Conservation (phyloP, 2,329 filamentous ascomycete species). For the Beauveria scarabaeidicola region DNA sequence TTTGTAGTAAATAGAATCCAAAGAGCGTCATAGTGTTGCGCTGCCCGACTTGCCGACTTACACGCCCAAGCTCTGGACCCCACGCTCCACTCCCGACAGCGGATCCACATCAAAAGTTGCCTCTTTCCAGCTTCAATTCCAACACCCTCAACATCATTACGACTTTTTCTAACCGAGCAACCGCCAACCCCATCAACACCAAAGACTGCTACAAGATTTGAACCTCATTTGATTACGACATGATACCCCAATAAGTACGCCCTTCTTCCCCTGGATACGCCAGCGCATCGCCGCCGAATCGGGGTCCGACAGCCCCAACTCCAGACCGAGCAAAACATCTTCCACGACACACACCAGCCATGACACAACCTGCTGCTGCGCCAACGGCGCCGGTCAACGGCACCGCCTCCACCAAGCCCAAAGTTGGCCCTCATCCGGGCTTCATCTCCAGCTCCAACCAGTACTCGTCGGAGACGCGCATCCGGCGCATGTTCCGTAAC, state of each 20-base stretch:
- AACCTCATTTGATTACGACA: neutral
- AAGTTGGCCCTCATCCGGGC: slow-evolving; percentile 37
- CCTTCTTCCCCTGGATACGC: neutral
- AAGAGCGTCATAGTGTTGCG: neutral
- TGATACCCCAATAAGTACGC: neutral
- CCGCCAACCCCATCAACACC: neutral
- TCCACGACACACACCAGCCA: neutral
- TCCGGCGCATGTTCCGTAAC: slow-evolving; percentile 63
- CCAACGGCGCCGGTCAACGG: slow-evolving; percentile 10
- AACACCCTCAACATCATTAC: neutral
- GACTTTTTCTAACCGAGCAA: neutral
- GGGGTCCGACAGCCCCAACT: neutral
- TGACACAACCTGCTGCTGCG: neutral
- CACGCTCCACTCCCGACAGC: neutral
- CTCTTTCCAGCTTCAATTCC: neutral
- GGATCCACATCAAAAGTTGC: neutral
- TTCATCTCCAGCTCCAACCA: slow-evolving; percentile 47
- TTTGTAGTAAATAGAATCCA: neutral
- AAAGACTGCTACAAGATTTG: neutral
- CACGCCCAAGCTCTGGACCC: neutral
- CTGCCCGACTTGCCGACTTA: neutral
- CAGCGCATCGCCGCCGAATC: neutral
- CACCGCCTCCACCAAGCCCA: slow-evolving; percentile 7
- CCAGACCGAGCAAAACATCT: neutral
- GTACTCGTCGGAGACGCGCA: slow-evolving; percentile 73